These are phyloP conservation scores for Claviceps maximensis DNA, from an alignment of 2,329 filamentous ascomycete species.

Conservation along the genomic window DNA sequence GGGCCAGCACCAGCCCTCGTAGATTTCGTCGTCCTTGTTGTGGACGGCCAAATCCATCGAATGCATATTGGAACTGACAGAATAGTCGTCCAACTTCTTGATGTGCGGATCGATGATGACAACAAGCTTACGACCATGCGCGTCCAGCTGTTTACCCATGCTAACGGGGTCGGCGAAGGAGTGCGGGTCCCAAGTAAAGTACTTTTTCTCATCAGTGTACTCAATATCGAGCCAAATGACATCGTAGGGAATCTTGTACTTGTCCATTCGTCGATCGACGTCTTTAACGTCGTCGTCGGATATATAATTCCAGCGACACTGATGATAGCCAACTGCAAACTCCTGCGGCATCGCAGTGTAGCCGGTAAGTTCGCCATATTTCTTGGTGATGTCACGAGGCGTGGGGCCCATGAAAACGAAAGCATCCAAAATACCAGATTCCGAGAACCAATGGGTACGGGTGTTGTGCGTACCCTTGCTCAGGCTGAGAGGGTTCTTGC, in stretches of 20 bases:
- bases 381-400: conserved; percentile 66
- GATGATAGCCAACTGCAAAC: conserved; percentile 87
- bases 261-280: conserved; percentile 92
- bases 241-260: conserved; percentile 89
- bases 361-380: conserved; percentile 82
- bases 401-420: conserved; percentile 91
- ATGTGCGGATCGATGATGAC: conserved; percentile 96
- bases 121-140: conserved; percentile 78
- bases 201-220: conserved; percentile 93
- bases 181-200: conserved; percentile 92
- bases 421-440: conserved; percentile 76
- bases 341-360: conserved; percentile 84
- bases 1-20: conserved; percentile 98
- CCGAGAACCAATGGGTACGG: conserved; percentile 93
- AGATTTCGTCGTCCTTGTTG: conserved; percentile 80
- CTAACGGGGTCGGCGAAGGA: conserved; percentile 74
- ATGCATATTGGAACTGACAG: conserved; percentile 66
- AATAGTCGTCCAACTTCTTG: conserved; percentile 76
- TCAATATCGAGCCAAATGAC: conserved; percentile 99
- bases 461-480: conserved; percentile 60
- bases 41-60: conserved; percentile 71
- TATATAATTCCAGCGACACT: conserved; percentile 98
- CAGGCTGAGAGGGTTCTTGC: conserved; percentile 64
- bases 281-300: conserved; percentile 95
- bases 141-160: conserved; percentile 81